Evolutionary conservation across 2,329 filamentous ascomycete genomes (phyloP), one percentile per base, ranked within the genome.

Genomic region (Aspergillus pseudotamarii): DNA sequence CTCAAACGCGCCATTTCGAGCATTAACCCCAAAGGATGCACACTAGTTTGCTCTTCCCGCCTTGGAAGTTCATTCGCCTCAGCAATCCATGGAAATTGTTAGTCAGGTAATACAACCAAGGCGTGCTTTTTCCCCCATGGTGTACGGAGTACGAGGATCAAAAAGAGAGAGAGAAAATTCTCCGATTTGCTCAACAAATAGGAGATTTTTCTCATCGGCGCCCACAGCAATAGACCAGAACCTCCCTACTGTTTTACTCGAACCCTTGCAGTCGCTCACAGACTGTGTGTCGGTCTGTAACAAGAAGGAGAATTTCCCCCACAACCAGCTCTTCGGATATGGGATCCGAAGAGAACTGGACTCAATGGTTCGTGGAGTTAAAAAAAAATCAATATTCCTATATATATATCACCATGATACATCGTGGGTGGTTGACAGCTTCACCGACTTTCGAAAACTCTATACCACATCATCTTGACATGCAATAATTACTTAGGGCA

Each of bases 1-100:
- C 69, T 75, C 73, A 75, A 76, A 76, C 74, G 68, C 73, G 66
- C 73, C 72, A 73, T 60, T 21, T 38, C 32, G 32, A 55, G 26
- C 51, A 55, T 36, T 55, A 23, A 50, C 61, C 57, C 64, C 71
- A 67, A 72, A 66, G 30, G 54, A 45, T 56, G 60, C 45, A 63
- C 63, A 67, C 58, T 58, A 62, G 38, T 41, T n/a, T 10, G 19
- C 30, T 62, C 62, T 56, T 63, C 59, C 57, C 61, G 60, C 66
- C 65, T 51, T 56, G 54, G n/a, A 26, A 26, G 48, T 51, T 51
- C 48, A 51, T 51, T 51, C 28, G 28, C 28, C 19, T 32, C 28
- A 32, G 21, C 48, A 19, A 21, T 14, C 48, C 28, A 51, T 50
- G 23, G 46, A 50, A 50, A 50, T 50, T 28, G 12, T 51, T 51